These are phyloP conservation scores for Yamadazyma sp. DNA, from an alignment of 1,139 yeast species.

Conservation along the genomic window DNA sequence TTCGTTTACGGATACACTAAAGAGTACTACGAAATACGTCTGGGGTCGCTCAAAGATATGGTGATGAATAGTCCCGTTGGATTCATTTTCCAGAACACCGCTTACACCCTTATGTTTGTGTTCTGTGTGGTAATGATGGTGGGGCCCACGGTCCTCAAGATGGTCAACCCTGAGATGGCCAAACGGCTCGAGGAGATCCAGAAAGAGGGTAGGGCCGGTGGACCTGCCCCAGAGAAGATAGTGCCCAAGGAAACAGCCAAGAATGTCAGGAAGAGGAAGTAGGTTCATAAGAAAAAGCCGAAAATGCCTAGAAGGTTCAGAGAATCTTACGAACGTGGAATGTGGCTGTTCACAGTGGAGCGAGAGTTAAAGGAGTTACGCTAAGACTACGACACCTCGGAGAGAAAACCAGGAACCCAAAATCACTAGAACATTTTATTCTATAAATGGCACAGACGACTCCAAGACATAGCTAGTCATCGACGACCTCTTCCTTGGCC, in stretches of 20 bases:
- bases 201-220: slow-evolving; percentile 5
- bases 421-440: background rate
- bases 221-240: background rate
- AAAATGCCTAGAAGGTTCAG: background rate
- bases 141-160: slow-evolving; percentile 34
- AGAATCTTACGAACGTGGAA: too few species aligned
- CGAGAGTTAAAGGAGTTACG: too few species aligned
- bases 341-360: too few species aligned
- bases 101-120: slow-evolving; percentile 36
- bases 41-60: slow-evolving; percentile 34
- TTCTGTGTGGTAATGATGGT: slow-evolving; percentile 31
- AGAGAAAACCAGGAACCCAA: too few species aligned
- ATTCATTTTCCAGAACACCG: slow-evolving; percentile 36
- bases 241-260: slow-evolving; percentile 9
- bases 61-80: slow-evolving; percentile 45
- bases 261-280: background rate
- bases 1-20: slow-evolving; percentile 24
- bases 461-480: too few species aligned
- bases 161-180: slow-evolving; percentile 40
- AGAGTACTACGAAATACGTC: slow-evolving; percentile 37
- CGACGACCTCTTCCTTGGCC: slow-evolving; percentile 13
- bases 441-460: background rate
- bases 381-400: too few species aligned
- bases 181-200: slow-evolving; percentile 32
- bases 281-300: background rate